Conservation (phyloP, 345 rosid genomes). For the Rhodamnia argentea region DNA sequence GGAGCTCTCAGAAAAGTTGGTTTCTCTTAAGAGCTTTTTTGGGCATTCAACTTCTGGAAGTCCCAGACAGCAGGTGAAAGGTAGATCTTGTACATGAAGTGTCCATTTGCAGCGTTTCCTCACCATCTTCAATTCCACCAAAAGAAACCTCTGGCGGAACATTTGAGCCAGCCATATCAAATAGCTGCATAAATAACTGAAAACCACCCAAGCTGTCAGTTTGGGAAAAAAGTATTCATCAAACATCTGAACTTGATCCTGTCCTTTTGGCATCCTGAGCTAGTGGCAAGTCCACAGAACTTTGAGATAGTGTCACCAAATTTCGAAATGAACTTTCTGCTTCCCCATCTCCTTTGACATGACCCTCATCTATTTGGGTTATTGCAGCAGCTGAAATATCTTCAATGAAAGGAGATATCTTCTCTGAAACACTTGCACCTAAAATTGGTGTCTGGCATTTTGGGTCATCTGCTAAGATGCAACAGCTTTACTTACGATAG, state of each 20-base stretch:
- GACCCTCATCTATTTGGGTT: neutral
- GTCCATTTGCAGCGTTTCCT: slow-evolving; percentile 3
- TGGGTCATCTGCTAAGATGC: slow-evolving; percentile 21
- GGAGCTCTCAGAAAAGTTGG: slow-evolving; percentile 12
- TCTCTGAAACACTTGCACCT: slow-evolving; percentile 9
- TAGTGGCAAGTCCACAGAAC: slow-evolving; percentile 18
- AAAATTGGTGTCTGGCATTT: slow-evolving; percentile 6
- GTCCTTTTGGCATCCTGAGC: slow-evolving; percentile 33
- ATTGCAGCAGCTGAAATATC: slow-evolving; percentile 21
- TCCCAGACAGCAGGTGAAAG: neutral
- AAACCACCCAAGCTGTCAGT: slow-evolving; percentile 6
- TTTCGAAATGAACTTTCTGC: slow-evolving; percentile 33
- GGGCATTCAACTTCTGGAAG: slow-evolving; percentile 10
- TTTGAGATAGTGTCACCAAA: slow-evolving; percentile 40
- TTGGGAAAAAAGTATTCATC: neutral
- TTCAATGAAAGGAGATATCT: slow-evolving; percentile 6
- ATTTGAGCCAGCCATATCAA: slow-evolving; percentile 26
- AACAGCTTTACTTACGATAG: slow-evolving; percentile 24
- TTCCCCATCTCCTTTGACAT: slow-evolving; percentile 1
- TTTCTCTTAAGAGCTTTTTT: slow-evolving; percentile 9
- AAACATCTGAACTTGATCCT: slow-evolving; percentile 29
- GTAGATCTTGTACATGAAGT: slow-evolving; percentile 4
- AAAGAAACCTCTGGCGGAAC: slow-evolving; percentile 11
- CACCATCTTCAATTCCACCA: slow-evolving; percentile 11
- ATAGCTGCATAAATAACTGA: slow-evolving; percentile 42